Conservation (phyloP, 495 filamentous ascomycete species). For the Glutinoglossum americanum region DNA sequence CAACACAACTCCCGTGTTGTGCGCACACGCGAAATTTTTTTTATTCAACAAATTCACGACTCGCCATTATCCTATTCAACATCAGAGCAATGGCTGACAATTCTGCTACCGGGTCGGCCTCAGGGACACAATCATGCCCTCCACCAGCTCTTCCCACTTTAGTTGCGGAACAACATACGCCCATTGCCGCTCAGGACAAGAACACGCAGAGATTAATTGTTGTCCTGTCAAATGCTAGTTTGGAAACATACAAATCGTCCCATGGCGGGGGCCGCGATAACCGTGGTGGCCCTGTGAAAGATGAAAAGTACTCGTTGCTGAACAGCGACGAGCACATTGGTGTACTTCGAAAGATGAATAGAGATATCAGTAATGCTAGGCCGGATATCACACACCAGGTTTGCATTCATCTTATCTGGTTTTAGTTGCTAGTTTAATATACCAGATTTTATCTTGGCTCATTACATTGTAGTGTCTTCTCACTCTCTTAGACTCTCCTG, state of each 20-base stretch:
- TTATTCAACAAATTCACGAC: too few species aligned
- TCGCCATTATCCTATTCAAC: not conserved
- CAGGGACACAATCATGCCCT: conserved; percentile 81
- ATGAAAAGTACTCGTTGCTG: conserved; percentile 87
- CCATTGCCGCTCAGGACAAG: conserved; percentile 70
- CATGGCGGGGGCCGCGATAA: conserved; percentile 33
- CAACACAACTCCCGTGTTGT: not conserved
- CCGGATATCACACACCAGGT: conserved; percentile 99
- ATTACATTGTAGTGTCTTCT: conserved; percentile 54
- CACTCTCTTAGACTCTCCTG: conserved; percentile 87
- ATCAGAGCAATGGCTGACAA: conserved; percentile 3
- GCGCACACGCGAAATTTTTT: too few species aligned
- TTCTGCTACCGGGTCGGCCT: not conserved
- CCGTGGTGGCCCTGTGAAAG: conserved; percentile 34
- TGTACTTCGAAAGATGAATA: conserved; percentile 96
- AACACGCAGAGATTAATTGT: conserved; percentile 80
- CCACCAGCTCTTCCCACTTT: conserved; percentile 77
- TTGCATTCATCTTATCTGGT: not conserved
- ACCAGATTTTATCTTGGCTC: not conserved
- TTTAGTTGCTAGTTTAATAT: conserved; percentile 4
- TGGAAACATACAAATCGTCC: conserved; percentile 83
- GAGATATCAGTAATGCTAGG: conserved; percentile 91
- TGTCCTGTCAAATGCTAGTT: conserved; percentile 86
- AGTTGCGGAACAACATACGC: conserved; percentile 74
- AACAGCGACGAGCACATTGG: conserved; percentile 99